A percentile compares a stretch with the other conserved stretches of the same genome.
phyloP scores from a whole-genome alignment of 2,329 filamentous ascomycete genomes.

The Aspergillus sp. region DNA sequence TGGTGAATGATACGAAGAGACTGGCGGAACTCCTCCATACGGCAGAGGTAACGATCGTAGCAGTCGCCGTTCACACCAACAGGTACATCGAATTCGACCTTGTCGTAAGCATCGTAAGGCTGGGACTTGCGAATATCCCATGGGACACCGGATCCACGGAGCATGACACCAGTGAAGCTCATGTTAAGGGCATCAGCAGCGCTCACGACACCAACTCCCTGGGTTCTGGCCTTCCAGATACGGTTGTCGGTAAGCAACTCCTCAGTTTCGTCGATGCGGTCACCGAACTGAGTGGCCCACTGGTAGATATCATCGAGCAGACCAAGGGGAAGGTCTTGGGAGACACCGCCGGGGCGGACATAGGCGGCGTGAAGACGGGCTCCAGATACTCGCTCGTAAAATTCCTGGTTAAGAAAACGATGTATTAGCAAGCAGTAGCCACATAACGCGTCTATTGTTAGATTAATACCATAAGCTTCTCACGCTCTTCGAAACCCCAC shows the following conservation, averaged over 20 bases:
- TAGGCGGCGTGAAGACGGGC: constrained; percentile 97
- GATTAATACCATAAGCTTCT: constrained; percentile 88
- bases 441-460: too few relatives aligned
- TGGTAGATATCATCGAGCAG: constrained; percentile 99
- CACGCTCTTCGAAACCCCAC: constrained; percentile 99
- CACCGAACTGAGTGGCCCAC: constrained; percentile 98
- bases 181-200: constrained; percentile 96
- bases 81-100: constrained; percentile 97
- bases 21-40: constrained; percentile 99
- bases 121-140: constrained; percentile 97
- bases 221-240: constrained; percentile 94
- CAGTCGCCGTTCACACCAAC: constrained; percentile 97
- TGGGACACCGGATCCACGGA: constrained; percentile 91
- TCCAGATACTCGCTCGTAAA: constrained; percentile 98
- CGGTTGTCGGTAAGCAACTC: constrained; percentile 99
- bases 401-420: constrained; percentile 66
- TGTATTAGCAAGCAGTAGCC: neutral
- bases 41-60: constrained; percentile 98
- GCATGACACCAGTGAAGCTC: constrained; percentile 95
- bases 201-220: constrained; percentile 86
- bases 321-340: constrained; percentile 89
- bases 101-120: constrained; percentile 95
- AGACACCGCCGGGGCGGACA: constrained; percentile 92
- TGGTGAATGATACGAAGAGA: constrained; percentile 98
- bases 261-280: constrained; percentile 98